Percentiles rank a stretch among this genome's conserved stretches.
Evolutionary conservation across 192 early-diverging fungal genomes (phyloP).

Genomic region (Mortierella alpina): DNA sequence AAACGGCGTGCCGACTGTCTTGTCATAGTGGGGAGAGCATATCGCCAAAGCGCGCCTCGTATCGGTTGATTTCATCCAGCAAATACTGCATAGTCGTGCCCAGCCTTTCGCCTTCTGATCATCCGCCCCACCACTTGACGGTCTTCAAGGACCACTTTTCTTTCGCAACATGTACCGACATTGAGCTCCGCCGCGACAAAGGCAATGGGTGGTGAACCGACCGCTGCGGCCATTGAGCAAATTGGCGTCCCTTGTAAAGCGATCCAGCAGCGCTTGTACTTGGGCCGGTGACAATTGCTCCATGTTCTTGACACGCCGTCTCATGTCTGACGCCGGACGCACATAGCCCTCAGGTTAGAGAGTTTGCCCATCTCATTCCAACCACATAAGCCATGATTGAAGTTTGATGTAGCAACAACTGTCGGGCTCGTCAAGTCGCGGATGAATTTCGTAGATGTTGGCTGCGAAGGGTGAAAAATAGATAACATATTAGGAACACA

Average conservation of each 20-base stretch:
- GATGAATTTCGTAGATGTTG: constrained; percentile 18
- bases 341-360: constrained; percentile 12
- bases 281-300: background rate
- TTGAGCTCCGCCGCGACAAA: constrained; percentile 1
- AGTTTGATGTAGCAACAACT: constrained; percentile 16
- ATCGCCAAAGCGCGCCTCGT: constrained; percentile 7
- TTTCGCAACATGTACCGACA: constrained; percentile 5
- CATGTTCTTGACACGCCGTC: background rate
- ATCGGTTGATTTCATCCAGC: background rate
- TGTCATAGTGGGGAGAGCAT: constrained; percentile 1
- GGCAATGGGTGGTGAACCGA: constrained; percentile 6
- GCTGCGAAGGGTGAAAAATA: background rate
- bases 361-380: background rate
- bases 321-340: background rate
- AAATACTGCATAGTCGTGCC: constrained; percentile 9
- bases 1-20: background rate
- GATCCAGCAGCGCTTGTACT: constrained; percentile 3
- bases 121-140: constrained; percentile 18
- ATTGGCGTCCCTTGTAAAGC: background rate
- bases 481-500: background rate
- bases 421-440: background rate
- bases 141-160: constrained; percentile 11
- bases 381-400: constrained; percentile 4
- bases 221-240: background rate
- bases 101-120: background rate